Evolutionary conservation across 2,329 filamentous ascomycete species (phyloP), one percentile per base, ranked within the genome.

Genomic region (Fusarium papillatum): DNA sequence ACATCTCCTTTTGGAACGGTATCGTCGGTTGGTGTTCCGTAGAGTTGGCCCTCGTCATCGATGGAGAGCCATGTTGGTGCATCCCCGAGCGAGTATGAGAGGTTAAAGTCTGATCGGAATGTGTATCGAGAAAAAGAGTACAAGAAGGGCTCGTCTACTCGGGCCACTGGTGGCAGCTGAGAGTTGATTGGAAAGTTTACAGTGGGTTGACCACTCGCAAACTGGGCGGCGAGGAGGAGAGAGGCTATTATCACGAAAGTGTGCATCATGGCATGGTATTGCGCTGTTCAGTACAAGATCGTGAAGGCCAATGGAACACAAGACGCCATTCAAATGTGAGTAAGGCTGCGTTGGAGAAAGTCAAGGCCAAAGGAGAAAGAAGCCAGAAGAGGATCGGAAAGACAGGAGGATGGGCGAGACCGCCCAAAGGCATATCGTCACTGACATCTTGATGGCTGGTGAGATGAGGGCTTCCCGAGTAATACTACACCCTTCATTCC

Each of bases 111-210:
- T 19, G 93, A 93, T 17, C 88, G 87, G 83, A 98, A 98, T 0
- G 95, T 98, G 46, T 92, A 91, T 19, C 88, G 83, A 13, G 94
- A 93, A 79, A 98, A 94, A 36, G 90, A 87, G 80, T 96, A 95
- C 13, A 87, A 90, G 83, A 95, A 97, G 4, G 88, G 87, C 78
- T 93, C 81, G 48, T 89, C 90, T 70, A 94, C 87, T 75, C 94
- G 90, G 24, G 95, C 95, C 65, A 96, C 93, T 5, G 93, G 93
- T 38, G 95, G 95, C 1, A 97, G 89, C 83, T 98, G 95, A 4
- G 94, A 92, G 83, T 97, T 97, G 83, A 98, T 88, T 1, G 95
- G 95, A 78, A 96, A 96, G 59, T 87, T 85, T 60, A 88, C 80
- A 29, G 82, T 79, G 14, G 90, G 90, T 22, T 83, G 80, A 64